A percentile compares a stretch with the other conserved stretches of the same genome.
These are phyloP conservation scores for Thielaviopsis ethacetica DNA, from an alignment of 2,329 filamentous ascomycete species.

Conservation along the genomic window DNA sequence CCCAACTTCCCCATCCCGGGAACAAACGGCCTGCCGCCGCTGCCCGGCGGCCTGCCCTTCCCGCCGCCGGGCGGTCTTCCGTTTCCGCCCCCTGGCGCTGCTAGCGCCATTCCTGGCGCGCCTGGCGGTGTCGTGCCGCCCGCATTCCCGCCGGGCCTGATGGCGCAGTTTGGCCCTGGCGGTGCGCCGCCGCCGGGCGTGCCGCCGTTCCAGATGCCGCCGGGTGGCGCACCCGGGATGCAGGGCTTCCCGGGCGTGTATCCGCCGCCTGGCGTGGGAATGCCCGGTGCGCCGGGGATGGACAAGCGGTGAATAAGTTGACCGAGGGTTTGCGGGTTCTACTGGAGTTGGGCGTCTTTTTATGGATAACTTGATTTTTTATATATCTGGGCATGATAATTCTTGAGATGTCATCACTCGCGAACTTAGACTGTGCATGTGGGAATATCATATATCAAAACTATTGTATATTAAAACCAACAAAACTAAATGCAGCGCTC, in stretches of 20 bases:
- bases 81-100: constrained; percentile 16
- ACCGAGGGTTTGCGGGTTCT: neutral
- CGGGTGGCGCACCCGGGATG: constrained; percentile 13
- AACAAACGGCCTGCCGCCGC: constrained; percentile 22
- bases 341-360: constrained; percentile 3
- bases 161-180: constrained; percentile 19
- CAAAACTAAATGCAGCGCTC: neutral
- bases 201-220: constrained; percentile 15
- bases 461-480: neutral
- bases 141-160: constrained; percentile 14
- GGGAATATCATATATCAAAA: neutral
- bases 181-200: constrained; percentile 16
- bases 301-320: constrained; percentile 15
- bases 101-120: constrained; percentile 24
- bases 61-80: constrained; percentile 22
- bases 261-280: neutral
- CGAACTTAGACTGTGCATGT: neutral
- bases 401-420: too few species aligned
- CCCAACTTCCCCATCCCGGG: constrained; percentile 28
- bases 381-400: neutral
- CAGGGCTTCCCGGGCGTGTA: constrained; percentile 12
- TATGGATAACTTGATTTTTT: neutral
- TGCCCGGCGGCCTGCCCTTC: constrained; percentile 28
- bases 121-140: constrained; percentile 19
- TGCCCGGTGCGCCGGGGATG: constrained; percentile 21